phyloP scores from a whole-genome alignment of 176 grass and related monocot species.

The Carex cristatella region DNA sequence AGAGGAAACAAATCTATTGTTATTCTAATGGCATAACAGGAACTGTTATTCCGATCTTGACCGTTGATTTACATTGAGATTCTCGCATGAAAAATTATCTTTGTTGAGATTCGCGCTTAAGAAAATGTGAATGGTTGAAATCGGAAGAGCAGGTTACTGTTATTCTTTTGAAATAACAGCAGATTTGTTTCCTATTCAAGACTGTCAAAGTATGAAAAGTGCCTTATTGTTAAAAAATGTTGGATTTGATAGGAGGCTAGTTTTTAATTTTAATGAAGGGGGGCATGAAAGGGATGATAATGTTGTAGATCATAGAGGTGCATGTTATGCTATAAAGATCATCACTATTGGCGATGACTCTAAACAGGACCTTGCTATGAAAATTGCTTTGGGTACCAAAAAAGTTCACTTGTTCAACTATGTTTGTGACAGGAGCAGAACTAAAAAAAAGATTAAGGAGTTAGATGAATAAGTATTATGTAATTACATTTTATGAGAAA shows the following conservation, averaged over 20 bases:
- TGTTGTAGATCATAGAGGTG: not conserved
- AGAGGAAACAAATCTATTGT: not conserved
- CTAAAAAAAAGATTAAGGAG: no score
- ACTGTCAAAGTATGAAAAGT: not conserved
- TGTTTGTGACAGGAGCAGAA: not conserved
- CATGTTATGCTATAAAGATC: slow-evolving; percentile 19
- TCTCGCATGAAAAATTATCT: no score
- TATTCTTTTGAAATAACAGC: no score
- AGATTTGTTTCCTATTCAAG: no score
- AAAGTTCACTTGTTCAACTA: not conserved
- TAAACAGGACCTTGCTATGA: not conserved
- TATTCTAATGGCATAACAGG: no score
- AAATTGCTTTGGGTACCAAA: slow-evolving; percentile 17
- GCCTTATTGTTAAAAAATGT: not conserved
- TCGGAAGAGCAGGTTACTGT: no score
- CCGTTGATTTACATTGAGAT: no score
- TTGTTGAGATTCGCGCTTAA: no score
- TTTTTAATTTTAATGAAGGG: not conserved
- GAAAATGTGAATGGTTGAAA: no score
- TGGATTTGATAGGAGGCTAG: slow-evolving; percentile 10
- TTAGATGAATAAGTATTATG: no score
- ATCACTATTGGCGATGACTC: slow-evolving; percentile 24
- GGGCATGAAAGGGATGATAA: not conserved
- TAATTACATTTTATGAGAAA: no score
- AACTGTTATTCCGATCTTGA: no score